Base-by-base conservation (phyloP, 2,329 filamentous ascomycete species). In the Fusarium tanahbumbuense region DNA sequence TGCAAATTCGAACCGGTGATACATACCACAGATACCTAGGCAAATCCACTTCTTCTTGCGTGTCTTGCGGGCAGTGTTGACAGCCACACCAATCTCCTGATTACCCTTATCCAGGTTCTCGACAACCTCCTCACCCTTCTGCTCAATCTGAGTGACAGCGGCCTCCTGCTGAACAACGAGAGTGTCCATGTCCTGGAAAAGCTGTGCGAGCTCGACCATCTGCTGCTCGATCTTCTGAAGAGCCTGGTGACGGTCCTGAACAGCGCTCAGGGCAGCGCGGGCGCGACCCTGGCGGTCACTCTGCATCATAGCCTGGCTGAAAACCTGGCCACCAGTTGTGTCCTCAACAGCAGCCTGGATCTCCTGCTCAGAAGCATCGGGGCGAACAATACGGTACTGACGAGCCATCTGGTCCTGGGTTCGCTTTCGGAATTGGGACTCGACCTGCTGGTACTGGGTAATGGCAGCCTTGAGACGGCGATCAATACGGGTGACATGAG, bases 11-110 rank as follows among this genome's bases (percentile, higher is more conserved):
- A 12, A 8, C 16, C 25, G 15, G 32, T 20, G 22, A 61, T 22
- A 76, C 87, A 73, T 83, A 89, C 87, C 83, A 74, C 86, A 83
- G 76, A 98, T 93, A 76, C 91, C 90, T 73, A 97, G 83, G 85
- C 94, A 97, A 79, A 92, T 94, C 94, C 94, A 98, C 92, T 98
- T 98, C 93, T 97, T 97, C 84, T 90, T 93, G 73, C 93, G 88
- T 53, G 92, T 93, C 74, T 89, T 88, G 78, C 91, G 87, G 11
- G 95, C 95, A 73, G 93, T 97, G 66, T 87, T 86, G 68, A 97
- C 92, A 15, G 94, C 94, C n/a, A 87, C 88, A 41, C 87, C 89
- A 64, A 98, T 92, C 80, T 98, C 89, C 68, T 89, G 87, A 77
- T 96, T 98, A 70, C 91, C 95, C 79, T 96, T 92, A 76, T 91